Base-by-base conservation (phyloP, 2,329 filamentous ascomycete species). In the Sclerotinia sclerotiorum region DNA sequence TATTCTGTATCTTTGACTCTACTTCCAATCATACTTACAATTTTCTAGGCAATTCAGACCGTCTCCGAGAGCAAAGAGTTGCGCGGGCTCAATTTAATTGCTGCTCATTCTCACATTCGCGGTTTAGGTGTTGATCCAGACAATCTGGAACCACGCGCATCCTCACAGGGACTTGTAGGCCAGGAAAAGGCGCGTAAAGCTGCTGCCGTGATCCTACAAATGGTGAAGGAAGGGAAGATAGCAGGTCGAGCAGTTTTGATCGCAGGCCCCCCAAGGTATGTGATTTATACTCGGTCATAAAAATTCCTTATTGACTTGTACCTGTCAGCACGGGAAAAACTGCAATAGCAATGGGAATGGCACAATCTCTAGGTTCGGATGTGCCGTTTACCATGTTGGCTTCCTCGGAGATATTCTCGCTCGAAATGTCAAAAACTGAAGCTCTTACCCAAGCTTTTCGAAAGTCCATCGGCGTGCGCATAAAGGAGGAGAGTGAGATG, bases 361-460 rank as follows among this genome's bases (percentile, higher is more conserved):
- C 95, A 49, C 95, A 99, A 79, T 97, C 94, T 42, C 87, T 99
- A 65, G 95, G 94, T 57, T 82, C 93, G 61, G 95, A 99, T 79
- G 94, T 97, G 2, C 95, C 95, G 5, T 99, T 99, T 79, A 99
- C 95, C 29, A 94, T 93, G 81, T 89, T 98, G 72, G 93, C 95
- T 55, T 93, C 94, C 19, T 97, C 94, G 69, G 95, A 99, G 80
- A 97, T 99, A 77, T 99, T 97, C 83, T 97, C 94, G 35, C 87
- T 98, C 77, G 95, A 99, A 81, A 98, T 99, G 94, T 97, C 93
- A 76, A 99, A 99, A 84, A 99, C 95, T 49, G 95, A 99, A 81
- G 94, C 95, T 63, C 88, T 99, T 48, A 97, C 94, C 67, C 95
- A 99, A 80, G 94, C 95, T n/a, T 98, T 99, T 83, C 90, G 95